Percentiles rank a stretch among this genome's conserved stretches.
These are phyloP conservation scores for Colletotrichum musicola DNA, from an alignment of 2,329 filamentous ascomycete species.

Conservation along the genomic window DNA sequence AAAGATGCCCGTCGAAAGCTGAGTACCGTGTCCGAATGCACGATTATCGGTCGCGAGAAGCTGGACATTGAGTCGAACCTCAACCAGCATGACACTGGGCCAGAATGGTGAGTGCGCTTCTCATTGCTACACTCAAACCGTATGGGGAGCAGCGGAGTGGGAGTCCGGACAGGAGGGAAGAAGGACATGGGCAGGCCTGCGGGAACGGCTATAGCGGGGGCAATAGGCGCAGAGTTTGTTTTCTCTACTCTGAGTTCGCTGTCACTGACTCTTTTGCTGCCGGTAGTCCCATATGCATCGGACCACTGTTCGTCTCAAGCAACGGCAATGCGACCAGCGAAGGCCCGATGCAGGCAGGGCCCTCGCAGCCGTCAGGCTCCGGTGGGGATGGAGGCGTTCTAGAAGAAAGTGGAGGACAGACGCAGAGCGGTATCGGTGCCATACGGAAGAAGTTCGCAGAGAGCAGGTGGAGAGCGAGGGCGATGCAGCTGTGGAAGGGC, in stretches of 20 bases:
- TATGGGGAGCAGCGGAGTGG: too few species aligned
- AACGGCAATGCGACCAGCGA: neutral
- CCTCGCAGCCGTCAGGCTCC: slow-evolving; percentile 2
- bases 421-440: neutral
- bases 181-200: too few species aligned
- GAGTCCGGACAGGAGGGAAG: too few species aligned
- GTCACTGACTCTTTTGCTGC: slow-evolving; percentile 20
- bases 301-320: slow-evolving; percentile 43
- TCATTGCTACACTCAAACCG: neutral
- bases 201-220: too few species aligned
- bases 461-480: slow-evolving; percentile 12
- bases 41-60: slow-evolving; percentile 25
- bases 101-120: slow-evolving; percentile 29
- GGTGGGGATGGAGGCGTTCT: slow-evolving; percentile 12
- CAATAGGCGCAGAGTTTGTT: neutral
- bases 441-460: neutral
- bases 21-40: slow-evolving; percentile 46
- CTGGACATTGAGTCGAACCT: slow-evolving; percentile 31
- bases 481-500: slow-evolving; percentile 14
- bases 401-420: slow-evolving; percentile 8
- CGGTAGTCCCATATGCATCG: slow-evolving; percentile 50
- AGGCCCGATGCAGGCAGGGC: slow-evolving; percentile 9
- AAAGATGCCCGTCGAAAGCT: slow-evolving; percentile 46
- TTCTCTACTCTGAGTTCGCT: neutral
- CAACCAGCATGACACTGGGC: slow-evolving; percentile 13